A percentile compares a stretch with the other conserved stretches of the same genome.
phyloP scores from a whole-genome alignment of 441 rosid species.

The Theobroma grandiflorum region DNA sequence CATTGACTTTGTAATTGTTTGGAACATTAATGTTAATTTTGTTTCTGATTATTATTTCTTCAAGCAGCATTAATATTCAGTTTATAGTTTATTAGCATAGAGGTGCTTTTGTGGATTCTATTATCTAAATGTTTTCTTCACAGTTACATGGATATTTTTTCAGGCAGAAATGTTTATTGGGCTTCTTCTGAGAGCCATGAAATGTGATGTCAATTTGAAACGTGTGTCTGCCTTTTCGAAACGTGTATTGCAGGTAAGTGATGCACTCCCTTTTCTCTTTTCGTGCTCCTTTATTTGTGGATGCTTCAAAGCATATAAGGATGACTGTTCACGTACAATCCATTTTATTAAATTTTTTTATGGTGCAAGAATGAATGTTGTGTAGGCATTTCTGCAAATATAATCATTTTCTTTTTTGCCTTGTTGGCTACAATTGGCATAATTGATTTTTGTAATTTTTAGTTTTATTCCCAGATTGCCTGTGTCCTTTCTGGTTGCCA shows the following conservation, averaged over 20 bases:
- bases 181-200: slow-evolving; percentile 92
- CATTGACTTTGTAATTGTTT: neutral
- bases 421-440: neutral
- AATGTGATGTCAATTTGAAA: slow-evolving; percentile 84
- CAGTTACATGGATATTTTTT: slow-evolving; percentile 20
- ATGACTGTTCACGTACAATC: neutral
- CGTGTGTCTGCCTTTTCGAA: slow-evolving; percentile 91
- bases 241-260: slow-evolving; percentile 89
- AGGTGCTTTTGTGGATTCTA: slow-evolving; percentile 7
- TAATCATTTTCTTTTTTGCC: slow-evolving; percentile 2
- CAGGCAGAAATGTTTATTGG: slow-evolving; percentile 98
- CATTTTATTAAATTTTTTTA: neutral
- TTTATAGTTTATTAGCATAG: slow-evolving; percentile 14
- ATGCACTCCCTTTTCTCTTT: neutral
- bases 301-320: neutral
- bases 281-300: neutral
- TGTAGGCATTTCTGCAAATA: neutral
- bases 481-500: neutral
- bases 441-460: neutral
- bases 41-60: neutral
- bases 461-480: neutral
- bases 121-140: slow-evolving; percentile 2
- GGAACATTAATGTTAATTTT: neutral
- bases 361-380: neutral
- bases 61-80: slow-evolving; percentile 13